Conservation (phyloP, 2,329 filamentous ascomycete species). For the Scolecobasidium constrictum region DNA sequence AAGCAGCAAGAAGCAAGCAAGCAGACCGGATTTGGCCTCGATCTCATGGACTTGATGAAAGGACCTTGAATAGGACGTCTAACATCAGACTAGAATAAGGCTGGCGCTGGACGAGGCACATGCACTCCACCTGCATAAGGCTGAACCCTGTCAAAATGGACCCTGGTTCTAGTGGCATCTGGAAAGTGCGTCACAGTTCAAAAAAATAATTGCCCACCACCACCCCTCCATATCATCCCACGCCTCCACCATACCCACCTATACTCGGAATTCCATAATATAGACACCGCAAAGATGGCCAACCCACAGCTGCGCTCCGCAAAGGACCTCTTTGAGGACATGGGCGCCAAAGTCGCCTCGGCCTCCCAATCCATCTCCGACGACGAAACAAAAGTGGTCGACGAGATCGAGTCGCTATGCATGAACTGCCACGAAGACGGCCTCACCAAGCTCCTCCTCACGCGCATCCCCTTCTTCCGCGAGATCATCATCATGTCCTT, state of each 20-base stretch:
- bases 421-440: conserved; percentile 52
- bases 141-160: too few relatives aligned
- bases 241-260: too few relatives aligned
- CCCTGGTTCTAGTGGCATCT: not conserved
- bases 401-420: conserved; percentile 43
- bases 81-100: too few relatives aligned
- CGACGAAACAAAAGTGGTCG: conserved; percentile 36
- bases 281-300: conserved; percentile 24
- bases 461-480: conserved; percentile 91
- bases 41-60: conserved; percentile 45
- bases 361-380: conserved; percentile 16
- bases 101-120: too few relatives aligned
- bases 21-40: conserved; percentile 28
- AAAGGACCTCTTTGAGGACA: conserved; percentile 40
- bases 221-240: too few relatives aligned
- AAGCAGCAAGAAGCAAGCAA: conserved; percentile 25
- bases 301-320: conserved; percentile 18
- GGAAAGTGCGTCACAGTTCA: not conserved
- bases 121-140: too few relatives aligned
- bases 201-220: too few relatives aligned
- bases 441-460: conserved; percentile 74
- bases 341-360: conserved; percentile 37
- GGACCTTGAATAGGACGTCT: conserved; percentile 15
- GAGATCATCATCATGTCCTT: conserved; percentile 98
- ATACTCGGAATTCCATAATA: too few relatives aligned